These are phyloP conservation scores for Pleurotus eryngii DNA, from an alignment of 768 basidiomycete genomes.

Conservation along the genomic window DNA sequence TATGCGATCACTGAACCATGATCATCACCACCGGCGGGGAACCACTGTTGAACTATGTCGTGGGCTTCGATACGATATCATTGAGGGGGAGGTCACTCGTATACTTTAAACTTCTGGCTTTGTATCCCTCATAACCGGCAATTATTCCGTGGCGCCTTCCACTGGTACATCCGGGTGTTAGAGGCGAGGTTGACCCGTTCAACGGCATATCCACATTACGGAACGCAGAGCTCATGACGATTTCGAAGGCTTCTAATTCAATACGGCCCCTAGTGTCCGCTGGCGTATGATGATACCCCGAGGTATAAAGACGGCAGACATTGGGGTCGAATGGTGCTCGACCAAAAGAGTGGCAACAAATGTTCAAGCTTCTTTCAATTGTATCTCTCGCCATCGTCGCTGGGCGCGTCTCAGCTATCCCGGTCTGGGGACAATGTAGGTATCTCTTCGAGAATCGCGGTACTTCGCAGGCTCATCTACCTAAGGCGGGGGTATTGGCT, in stretches of 20 bases:
- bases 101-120: not conserved
- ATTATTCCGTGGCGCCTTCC: slow-evolving; percentile 2
- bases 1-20: too few relatives aligned
- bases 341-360: not conserved
- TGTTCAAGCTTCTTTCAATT: slow-evolving; percentile 23
- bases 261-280: not conserved
- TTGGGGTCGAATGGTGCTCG: not conserved
- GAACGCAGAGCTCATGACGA: not conserved
- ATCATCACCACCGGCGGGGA: too few relatives aligned
- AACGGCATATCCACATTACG: not conserved
- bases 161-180: not conserved
- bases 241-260: too few relatives aligned
- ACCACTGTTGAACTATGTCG: too few relatives aligned
- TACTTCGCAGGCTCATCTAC: slow-evolving; percentile 1
- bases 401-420: slow-evolving; percentile 20
- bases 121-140: not conserved
- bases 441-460: not conserved
- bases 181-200: slow-evolving; percentile 4
- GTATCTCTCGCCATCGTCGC: slow-evolving; percentile 20
- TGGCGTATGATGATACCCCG: not conserved
- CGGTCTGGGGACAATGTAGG: slow-evolving; percentile 30
- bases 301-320: not conserved
- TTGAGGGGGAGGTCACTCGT: too few relatives aligned
- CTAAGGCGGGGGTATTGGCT: slow-evolving; percentile 26
- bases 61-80: too few relatives aligned